Conservation (phyloP, 345 rosid species). For the Lepidium didymum region DNA sequence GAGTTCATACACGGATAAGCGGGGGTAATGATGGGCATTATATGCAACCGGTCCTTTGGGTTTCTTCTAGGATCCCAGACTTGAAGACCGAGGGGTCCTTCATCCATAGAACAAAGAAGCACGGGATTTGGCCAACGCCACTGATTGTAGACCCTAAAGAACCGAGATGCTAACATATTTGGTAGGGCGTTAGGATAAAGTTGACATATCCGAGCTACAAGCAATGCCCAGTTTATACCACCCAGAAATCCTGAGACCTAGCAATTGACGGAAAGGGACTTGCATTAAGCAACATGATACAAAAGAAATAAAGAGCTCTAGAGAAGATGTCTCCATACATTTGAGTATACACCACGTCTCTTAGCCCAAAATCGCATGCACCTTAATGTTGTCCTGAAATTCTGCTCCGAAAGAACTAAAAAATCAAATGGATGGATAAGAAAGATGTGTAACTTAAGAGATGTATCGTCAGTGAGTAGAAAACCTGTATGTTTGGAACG, state of each 20-base stretch:
- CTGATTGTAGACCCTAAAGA: conserved; percentile 86
- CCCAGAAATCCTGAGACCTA: conserved; percentile 99
- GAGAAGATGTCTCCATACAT: conserved; percentile 41
- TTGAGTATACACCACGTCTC: conserved; percentile 96
- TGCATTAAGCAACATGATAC: background rate
- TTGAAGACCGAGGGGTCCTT: conserved; percentile 85
- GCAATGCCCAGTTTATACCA: conserved; percentile 97
- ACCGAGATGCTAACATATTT: conserved; percentile 83
- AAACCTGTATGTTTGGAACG: conserved; percentile 95
- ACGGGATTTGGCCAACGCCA: conserved; percentile 99
- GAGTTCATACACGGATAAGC: conserved; percentile 98
- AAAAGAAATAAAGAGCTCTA: background rate
- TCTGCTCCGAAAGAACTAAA: conserved; percentile 35
- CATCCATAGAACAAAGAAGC: conserved; percentile 82
- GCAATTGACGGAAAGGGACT: background rate
- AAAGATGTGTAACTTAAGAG: background rate
- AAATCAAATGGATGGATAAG: background rate
- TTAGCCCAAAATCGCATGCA: conserved; percentile 98
- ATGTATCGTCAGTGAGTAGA: background rate
- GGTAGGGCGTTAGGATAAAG: conserved; percentile 95
- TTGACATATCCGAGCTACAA: conserved; percentile 98
- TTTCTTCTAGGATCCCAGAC: conserved; percentile 97
- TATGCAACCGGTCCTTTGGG: conserved; percentile 71
- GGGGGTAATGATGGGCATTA: conserved; percentile 98
- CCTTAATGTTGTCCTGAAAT: conserved; percentile 84